Conservation (phyloP, 192 early-diverging fungal genomes). For the Powellomyces hirtus region DNA sequence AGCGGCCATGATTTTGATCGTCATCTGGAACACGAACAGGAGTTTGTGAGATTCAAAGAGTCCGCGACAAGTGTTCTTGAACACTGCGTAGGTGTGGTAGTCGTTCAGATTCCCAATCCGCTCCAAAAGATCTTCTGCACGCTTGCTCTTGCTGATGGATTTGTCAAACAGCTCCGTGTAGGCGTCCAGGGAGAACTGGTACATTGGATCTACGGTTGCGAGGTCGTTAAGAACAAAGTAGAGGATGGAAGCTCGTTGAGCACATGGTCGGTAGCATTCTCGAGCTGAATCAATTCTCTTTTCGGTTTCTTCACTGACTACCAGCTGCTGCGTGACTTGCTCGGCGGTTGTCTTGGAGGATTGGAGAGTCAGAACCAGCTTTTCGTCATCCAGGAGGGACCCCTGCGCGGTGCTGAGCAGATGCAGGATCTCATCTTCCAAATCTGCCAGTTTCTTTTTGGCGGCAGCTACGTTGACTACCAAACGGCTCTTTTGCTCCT, state of each 20-base stretch:
- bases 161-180: conserved; percentile 64
- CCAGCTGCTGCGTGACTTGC: conserved; percentile 59
- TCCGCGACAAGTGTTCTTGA: conserved; percentile 62
- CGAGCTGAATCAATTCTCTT: conserved; percentile 60
- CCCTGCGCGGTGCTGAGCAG: conserved; percentile 65
- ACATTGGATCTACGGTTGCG: conserved; percentile 63
- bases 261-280: conserved; percentile 59
- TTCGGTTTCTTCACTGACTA: conserved; percentile 62
- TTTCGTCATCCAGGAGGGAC: conserved; percentile 60
- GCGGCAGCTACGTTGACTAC: conserved; percentile 59
- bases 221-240: conserved; percentile 64
- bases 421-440: conserved; percentile 61
- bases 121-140: conserved; percentile 51
- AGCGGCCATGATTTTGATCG: conserved; percentile 60
- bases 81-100: conserved; percentile 62
- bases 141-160: conserved; percentile 58
- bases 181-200: conserved; percentile 62
- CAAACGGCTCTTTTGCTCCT: conserved; percentile 59
- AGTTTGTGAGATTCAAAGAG: conserved; percentile 62
- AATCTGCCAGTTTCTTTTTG: conserved; percentile 55
- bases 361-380: conserved; percentile 62
- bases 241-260: conserved; percentile 58
- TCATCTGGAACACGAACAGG: conserved; percentile 62
- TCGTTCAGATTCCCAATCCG: conserved; percentile 55
- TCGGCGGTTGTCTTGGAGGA: conserved; percentile 59